Evolutionary conservation across 805 yeast genomes (phyloP), one percentile per base, ranked within the genome.

Genomic region (Cyberlindnera veronae): DNA sequence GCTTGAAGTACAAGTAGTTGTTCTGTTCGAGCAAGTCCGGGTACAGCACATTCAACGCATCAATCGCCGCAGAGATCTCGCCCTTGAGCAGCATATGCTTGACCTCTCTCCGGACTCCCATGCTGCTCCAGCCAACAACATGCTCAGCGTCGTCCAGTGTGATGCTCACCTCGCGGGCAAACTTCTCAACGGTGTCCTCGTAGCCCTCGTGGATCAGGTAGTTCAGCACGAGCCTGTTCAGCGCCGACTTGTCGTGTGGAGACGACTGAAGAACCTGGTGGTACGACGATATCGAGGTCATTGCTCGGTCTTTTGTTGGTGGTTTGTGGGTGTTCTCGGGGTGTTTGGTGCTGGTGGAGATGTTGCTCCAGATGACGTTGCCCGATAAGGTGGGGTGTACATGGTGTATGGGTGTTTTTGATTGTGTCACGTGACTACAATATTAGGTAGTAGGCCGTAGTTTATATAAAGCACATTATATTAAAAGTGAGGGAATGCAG

Each of bases 121-220:
- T 80, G 2, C 79, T 69, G 20, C 71, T 63, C 41, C 72, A 63
- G 5, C 81, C 84, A 27, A 51, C 37, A 6, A 57, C 36, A 15
- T 28, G 26, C 28, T 24, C 32, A 9, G 17, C 26, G 12, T 54
- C 48, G 7, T 63, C 62, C 34, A 64, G 54, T 8, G 50, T 36
- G 16, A 49, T 24, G 9, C 60, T 62, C 22, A 66, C 58, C 26
- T 57, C 54, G 13, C 55, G 24, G 34, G 57, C 44, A 49, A 69
- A 63, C 42, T 63, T 62, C 26, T 64, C 42, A 2, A 87, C 84
- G 0, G 95, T 80, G 12, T 78, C 72, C 44, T 79, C 80, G 56
- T 84, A 82, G 0, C 93, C 95, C 62, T 86, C 90, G 37, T 78
- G 76, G 12, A 88, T 76, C 45, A 88, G 73, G 60, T 84, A 86